Percentiles rank a stretch among this genome's conserved stretches.
Evolutionary conservation across 441 rosid genomes (phyloP).

Genomic region (Populus hybrid): DNA sequence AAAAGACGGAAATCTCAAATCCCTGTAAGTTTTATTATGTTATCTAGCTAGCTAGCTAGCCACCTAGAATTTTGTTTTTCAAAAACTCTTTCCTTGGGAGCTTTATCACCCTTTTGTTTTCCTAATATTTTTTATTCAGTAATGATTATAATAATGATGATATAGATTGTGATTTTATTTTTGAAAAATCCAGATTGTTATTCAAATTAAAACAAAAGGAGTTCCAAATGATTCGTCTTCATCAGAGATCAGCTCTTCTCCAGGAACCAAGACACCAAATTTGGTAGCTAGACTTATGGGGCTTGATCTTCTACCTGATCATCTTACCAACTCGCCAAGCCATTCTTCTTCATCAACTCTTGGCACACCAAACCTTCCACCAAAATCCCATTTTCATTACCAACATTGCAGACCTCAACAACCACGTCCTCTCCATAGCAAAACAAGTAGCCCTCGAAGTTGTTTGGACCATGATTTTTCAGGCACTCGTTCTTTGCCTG

Average conservation of each 20-base stretch:
- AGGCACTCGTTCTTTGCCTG: constrained; percentile 73
- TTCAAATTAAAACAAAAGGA: constrained; percentile 67
- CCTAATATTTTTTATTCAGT: constrained; percentile 20
- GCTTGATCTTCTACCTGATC: constrained; percentile 78
- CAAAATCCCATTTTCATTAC: constrained; percentile 24
- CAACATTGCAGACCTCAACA: constrained; percentile 18
- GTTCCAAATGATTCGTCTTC: constrained; percentile 35
- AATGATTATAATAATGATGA: constrained; percentile 14
- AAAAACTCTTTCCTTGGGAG: constrained; percentile 24
- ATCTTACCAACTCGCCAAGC: constrained; percentile 22
- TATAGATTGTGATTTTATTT: not conserved
- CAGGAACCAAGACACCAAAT: constrained; percentile 74
- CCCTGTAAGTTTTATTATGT: constrained; percentile 38
- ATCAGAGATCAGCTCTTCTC: constrained; percentile 60
- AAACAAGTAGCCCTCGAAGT: constrained; percentile 21
- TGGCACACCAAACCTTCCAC: constrained; percentile 24
- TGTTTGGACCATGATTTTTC: constrained; percentile 34
- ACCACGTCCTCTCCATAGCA: constrained; percentile 21
- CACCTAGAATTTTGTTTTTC: not conserved
- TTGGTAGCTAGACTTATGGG: constrained; percentile 95
- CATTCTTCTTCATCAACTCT: constrained; percentile 44
- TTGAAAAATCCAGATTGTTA: constrained; percentile 46
- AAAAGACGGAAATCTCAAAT: constrained; percentile 42
- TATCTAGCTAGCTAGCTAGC: not conserved
- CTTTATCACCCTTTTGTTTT: constrained; percentile 6